These are phyloP conservation scores for Roridomyces roridus DNA, from an alignment of 768 basidiomycete species.

Conservation along the genomic window DNA sequence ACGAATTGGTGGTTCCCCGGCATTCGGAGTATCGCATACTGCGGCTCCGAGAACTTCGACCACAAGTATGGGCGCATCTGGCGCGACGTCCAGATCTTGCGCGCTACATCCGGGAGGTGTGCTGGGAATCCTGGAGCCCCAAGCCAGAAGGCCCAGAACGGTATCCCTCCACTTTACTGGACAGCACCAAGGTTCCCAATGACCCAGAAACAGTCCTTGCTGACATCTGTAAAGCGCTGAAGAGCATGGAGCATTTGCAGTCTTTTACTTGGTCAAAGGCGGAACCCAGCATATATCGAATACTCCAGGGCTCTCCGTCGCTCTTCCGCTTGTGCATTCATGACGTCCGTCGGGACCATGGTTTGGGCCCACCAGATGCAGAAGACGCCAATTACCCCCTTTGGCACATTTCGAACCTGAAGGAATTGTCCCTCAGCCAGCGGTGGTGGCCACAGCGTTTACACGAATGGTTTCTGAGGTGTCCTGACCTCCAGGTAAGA, in stretches of 20 bases:
- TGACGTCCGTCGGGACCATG: conserved; percentile 1
- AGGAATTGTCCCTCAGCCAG: conserved; percentile 5
- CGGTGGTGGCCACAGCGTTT: conserved; percentile 6
- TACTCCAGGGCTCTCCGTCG: conserved; percentile 2
- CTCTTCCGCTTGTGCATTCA: conserved; percentile 7
- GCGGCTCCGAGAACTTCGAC: conserved; percentile 10
- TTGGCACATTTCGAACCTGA: conserved; percentile 14
- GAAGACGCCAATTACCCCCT: conserved; percentile 7
- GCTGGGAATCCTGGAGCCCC: not conserved
- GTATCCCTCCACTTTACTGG: conserved; percentile 8
- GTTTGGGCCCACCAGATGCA: not conserved
- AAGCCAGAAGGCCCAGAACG: conserved; percentile 16
- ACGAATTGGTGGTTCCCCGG: conserved; percentile 28
- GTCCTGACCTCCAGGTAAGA: conserved; percentile 13
- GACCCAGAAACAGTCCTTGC: not conserved
- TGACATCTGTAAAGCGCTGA: conserved; percentile 12
- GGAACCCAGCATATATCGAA: conserved; percentile 6
- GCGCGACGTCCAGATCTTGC: conserved; percentile 30
- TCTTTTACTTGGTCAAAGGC: conserved; percentile 12
- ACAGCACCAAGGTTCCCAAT: not conserved
- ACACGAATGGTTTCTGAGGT: not conserved
- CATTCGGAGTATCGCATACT: conserved; percentile 34
- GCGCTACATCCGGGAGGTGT: conserved; percentile 25
- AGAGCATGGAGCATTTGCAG: conserved; percentile 14
- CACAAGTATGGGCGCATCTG: conserved; percentile 32